Conservation (phyloP, 2,329 filamentous ascomycete genomes). For the Diaporthe australafricana region DNA sequence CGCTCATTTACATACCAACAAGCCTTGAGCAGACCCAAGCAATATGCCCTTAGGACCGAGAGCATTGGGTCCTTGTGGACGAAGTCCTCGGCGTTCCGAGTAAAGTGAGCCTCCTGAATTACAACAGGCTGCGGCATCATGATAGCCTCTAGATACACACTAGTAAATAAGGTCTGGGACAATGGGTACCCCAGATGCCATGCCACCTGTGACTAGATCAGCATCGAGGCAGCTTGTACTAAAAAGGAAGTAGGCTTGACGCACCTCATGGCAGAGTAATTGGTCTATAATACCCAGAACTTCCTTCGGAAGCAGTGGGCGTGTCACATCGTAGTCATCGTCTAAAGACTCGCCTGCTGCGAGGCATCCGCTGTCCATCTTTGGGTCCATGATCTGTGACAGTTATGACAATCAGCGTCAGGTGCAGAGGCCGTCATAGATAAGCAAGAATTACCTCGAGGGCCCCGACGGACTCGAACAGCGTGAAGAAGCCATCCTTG, state of each 20-base stretch:
- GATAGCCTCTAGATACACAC: slow-evolving; percentile 87
- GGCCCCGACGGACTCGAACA: slow-evolving; percentile 93
- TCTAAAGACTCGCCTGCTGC: slow-evolving; percentile 84
- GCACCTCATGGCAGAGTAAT: slow-evolving; percentile 86
- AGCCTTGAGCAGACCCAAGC: slow-evolving; percentile 83
- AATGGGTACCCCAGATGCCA: slow-evolving; percentile 98
- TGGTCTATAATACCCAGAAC: slow-evolving; percentile 95
- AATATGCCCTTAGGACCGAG: slow-evolving; percentile 84
- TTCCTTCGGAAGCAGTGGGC: slow-evolving; percentile 78
- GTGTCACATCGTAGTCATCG: slow-evolving; percentile 81
- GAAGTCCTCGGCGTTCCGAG: slow-evolving; percentile 48
- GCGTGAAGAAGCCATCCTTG: slow-evolving; percentile 93
- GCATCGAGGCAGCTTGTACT: neutral
- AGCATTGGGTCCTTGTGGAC: slow-evolving; percentile 60
- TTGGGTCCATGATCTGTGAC: slow-evolving; percentile 93
- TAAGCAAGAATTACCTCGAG: slow-evolving; percentile 67
- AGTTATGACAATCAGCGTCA: slow-evolving; percentile 12
- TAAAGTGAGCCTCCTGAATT: slow-evolving; percentile 75
- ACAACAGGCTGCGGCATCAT: slow-evolving; percentile 75
- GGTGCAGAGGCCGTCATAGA: neutral
- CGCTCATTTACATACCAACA: slow-evolving; percentile 83
- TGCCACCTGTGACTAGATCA: slow-evolving; percentile 73
- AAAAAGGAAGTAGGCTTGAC: slow-evolving; percentile 34
- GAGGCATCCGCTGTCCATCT: slow-evolving; percentile 96
- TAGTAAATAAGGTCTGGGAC: slow-evolving; percentile 94